Evolutionary conservation across 164 flowering plant genomes (phyloP), one percentile per base, ranked within the genome.

Genomic region (Stephania cephalantha): DNA sequence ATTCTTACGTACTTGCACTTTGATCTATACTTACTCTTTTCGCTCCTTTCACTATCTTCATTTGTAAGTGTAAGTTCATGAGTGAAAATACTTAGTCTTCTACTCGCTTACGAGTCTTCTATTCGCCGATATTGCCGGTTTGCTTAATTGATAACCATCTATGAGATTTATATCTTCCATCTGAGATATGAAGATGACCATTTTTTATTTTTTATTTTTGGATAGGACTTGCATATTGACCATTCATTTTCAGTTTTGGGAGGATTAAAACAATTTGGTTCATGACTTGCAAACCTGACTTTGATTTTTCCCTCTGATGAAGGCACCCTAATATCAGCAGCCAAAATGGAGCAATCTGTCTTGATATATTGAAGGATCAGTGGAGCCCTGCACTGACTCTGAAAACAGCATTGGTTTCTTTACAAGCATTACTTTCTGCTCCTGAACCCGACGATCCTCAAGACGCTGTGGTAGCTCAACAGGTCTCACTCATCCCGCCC

Each of bases 321-420:
- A 95, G 98, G 99, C 99, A 95, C 81, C 99, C 99, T 35, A 94
- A 94, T 77, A 90, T 94, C 29, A 92, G 98, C 88, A 92, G 98
- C 79, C 98, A 94, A 81, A 95, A 95, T 86, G 99, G 97, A 55
- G 99, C 97, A n/a, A 91, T 95, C 72, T 96, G 99, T 84, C 77
- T 96, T 81, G 98, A 93, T 79, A 91, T 93, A 64, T 83, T 96
- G 89, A 92, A 93, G 85, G 98, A 93, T 75, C 97, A 96, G 50
- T 96, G 99, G 99, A 93, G 99, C 85, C 98, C 97, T 1, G 99
- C 99, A 18, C 92, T 96, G 17, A 96, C 97, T 52, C 79, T 96
- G 77, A 96, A 96, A 84, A 96, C 99, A 35, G 97, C 99, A 48
- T 87, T 96, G 52, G 88, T 96, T 67, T 96, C 99, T 52, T 76